Evolutionary conservation across 495 filamentous ascomycete genomes (phyloP), one percentile per base, ranked within the genome.

Genomic region (Massariosphaeria phaeospora): DNA sequence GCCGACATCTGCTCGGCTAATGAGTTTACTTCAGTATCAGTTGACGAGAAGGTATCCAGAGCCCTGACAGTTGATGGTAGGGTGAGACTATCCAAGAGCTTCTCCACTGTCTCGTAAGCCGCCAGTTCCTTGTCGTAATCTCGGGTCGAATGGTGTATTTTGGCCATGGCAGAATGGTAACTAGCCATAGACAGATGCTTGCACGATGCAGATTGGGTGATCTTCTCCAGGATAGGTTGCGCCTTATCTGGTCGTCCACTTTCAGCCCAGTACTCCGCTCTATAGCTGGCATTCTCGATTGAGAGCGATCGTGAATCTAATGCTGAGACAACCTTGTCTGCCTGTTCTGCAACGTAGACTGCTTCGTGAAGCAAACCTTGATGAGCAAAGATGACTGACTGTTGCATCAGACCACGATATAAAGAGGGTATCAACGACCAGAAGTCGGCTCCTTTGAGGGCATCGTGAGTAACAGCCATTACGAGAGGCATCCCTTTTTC

Each of bases 361-460:
- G 91, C 86, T 66, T 97, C 94, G 44, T 85, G 83, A 59, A 89
- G 86, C 67, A 96, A 77, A 39, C 94, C 91, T 62, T 90, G 78
- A 48, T 91, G 82, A 3, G 87, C 80, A 52, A 86, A 95, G 13
- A 94, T 69, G 18, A 74, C 75, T 3, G 89, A 88, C 4, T 95
- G 77, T 48, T 88, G 82, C 40, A 81, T 62, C 25, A 91, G 69
- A 40, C 80, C 79, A 4, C 78, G 79, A 63, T 87, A 84, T 24
- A 96, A 73, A 8, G 80, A 79, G 27, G 80, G 76, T 31, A 94
- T 80, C 6, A 96, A 72, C 17, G 79, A 73, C 93, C 93, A 98
- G 56, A 93, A 91, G 11, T 78, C 77, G 0, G 89, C 81, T 1
- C 86, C 84, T 13, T 75, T 75, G 15, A 72, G 67, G 30, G 52